Base-by-base conservation (phyloP, 495 filamentous ascomycete species). In the Aspergillus taichungensis region DNA sequence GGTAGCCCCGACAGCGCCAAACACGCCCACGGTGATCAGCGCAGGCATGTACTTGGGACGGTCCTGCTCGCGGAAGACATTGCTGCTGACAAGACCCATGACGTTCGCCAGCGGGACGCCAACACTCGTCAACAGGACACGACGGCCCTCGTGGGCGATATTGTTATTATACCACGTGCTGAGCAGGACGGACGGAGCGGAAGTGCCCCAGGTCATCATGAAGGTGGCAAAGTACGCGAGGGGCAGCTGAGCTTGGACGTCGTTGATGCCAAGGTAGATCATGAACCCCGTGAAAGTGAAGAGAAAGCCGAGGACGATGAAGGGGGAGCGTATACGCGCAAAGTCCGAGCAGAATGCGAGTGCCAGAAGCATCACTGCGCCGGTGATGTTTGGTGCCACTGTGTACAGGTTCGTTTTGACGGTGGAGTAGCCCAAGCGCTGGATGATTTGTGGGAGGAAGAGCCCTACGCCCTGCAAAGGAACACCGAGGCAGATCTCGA, bases 111-210 rank as follows among this genome's bases (percentile, higher is more conserved):
- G 59, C 0, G 85, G 85, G 0, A 89, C 85, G 3, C 80, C 84
- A 30, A 89, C 71, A 42, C 80, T 83, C 0, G 84, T 88, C 13
- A 88, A 62, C 0, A 81, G 70, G 7, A 88, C 74, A 18, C 86
- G 80, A 13, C 77, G 75, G 36, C 81, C 78, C 62, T 89, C 86
- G 50, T 88, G 75, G 1, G 84, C 82, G 12, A 84, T 74, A 46
- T 91, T 91, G 67, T 91, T 91, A 57, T 85, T 87, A 56, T 85
- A 87, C 84, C 80, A 83, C 12, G 61, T 64, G 47, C 68, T 70
- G 0, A 77, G 61, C 6, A 78, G 56, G 3, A 78, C 74, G 1
- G 71, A 75, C 1, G 74, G 74, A 1, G 74, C 73, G 0, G 67
- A 72, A 2, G 75, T 77, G 10, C 73, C 74, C 83, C 85, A 88